A percentile compares a stretch with the other conserved stretches of the same genome.
These are phyloP conservation scores for Castanopsis chinensis DNA, from an alignment of 306 rosid species.

Conservation along the genomic window DNA sequence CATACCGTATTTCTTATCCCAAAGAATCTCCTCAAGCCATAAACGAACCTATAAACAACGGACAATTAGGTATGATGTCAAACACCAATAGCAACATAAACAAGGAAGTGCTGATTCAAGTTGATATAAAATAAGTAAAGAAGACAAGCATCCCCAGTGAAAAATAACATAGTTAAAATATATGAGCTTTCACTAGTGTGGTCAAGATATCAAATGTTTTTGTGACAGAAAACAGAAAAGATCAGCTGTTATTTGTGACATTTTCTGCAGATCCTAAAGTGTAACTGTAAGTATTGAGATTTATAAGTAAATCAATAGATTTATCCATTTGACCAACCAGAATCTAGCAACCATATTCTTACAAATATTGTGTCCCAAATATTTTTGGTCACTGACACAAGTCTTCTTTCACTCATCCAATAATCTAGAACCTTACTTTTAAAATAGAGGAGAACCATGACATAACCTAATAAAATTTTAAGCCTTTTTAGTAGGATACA, in stretches of 20 bases:
- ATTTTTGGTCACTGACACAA: not conserved
- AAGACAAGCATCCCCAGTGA: not conserved
- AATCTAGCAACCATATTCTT: not conserved
- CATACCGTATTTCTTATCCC: slow-evolving; percentile 94
- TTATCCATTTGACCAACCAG: not conserved
- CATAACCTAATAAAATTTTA: not conserved
- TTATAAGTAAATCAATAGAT: not conserved
- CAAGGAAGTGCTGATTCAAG: not conserved
- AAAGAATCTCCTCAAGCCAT: slow-evolving; percentile 96
- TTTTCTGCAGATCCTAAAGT: not conserved
- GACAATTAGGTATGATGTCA: not conserved
- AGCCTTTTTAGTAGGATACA: not conserved
- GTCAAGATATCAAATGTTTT: not conserved
- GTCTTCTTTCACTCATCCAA: not conserved
- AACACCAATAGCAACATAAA: slow-evolving; percentile 12
- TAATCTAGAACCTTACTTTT: not conserved
- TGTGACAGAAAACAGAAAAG: not conserved
- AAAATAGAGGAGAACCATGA: not conserved
- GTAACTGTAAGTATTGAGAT: not conserved
- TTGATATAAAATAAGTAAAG: not conserved
- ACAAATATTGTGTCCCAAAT: not conserved
- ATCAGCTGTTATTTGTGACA: not conserved
- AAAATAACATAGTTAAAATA: not conserved
- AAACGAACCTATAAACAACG: slow-evolving; percentile 47
- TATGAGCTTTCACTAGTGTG: not conserved